Evolutionary conservation across 768 basidiomycete species (phyloP), one percentile per base, ranked within the genome.

Genomic region (Crucibulum laeve): DNA sequence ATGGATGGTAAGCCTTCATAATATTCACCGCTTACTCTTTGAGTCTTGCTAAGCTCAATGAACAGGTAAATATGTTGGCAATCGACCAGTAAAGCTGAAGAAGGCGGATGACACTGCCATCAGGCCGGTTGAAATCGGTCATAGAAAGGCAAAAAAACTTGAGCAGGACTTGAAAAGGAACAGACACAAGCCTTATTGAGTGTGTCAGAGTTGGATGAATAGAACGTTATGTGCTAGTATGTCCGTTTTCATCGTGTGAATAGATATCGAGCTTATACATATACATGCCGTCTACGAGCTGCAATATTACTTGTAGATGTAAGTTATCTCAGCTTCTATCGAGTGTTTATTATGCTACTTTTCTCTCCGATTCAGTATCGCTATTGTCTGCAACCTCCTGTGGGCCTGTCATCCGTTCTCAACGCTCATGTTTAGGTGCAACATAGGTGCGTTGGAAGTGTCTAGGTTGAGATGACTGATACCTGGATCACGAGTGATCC

Each of bases 61-160:
- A 13, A 13, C 35, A 67, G 94, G 94, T 50, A 98, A 98, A 73
- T 99, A 99, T 64, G 94, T 99, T 40, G 96, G 96, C 33, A 95
- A 95, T 57, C 79, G 96, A 41, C 96, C 96, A n/a, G 82, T 99
- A 53, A 90, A 90, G 58, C 77, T 99, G 48, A 93, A 89, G 69
- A 98, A 96, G 63, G 94, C 96, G 25, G 90, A 93, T 58, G 79
- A 78, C 52, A 81, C 83, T 37, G 79, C 85, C 40, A 88, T 97
- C 45, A 77, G 88, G 42, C 87, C 92, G 5, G 94, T 98, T 25
- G 85, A 91, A 57, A 96, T 99, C 49, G 93, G 95, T 0, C 85
- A 90, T 57, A 77, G 85, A 46, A 98, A 96, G 65, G 95, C 94
- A 10, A 87, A 82, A 61, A 79, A 87, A 59, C 71, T 98, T 34